These are phyloP conservation scores for Hyaloperonospora arabidopsidis DNA, from an alignment of 352 stramenopile genomes.

Conservation along the genomic window DNA sequence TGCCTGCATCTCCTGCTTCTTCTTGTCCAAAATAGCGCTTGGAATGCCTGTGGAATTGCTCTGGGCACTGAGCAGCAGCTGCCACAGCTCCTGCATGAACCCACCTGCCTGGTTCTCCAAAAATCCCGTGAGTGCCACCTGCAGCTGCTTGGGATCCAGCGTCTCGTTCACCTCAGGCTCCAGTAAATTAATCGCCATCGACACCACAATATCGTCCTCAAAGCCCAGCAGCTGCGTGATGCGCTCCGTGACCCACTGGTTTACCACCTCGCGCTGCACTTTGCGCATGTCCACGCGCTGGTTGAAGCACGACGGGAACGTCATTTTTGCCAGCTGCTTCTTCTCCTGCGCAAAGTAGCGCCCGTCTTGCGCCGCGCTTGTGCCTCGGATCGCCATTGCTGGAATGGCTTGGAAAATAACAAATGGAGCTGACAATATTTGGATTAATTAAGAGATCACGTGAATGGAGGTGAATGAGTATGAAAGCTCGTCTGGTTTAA, in stretches of 20 bases:
- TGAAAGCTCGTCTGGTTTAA: no score
- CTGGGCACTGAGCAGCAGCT: conserved; percentile 84
- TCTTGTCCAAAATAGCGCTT: conserved; percentile 78
- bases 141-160: conserved; percentile 79
- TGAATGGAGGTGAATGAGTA: no score
- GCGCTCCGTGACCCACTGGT: conserved; percentile 82
- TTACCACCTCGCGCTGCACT: conserved; percentile 87
- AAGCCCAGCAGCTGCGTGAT: conserved; percentile 85
- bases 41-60: conserved; percentile 84
- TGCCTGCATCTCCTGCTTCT: conserved; percentile 84
- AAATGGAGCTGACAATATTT: no score
- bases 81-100: conserved; percentile 89
- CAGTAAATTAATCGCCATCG: conserved; percentile 79
- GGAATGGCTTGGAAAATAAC: no score
- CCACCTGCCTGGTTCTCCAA: conserved; percentile 78
- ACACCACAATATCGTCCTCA: conserved; percentile 89
- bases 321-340: conserved; percentile 82
- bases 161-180: conserved; percentile 64
- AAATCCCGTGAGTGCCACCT: conserved; percentile 87
- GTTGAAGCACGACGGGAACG: conserved; percentile 72
- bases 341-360: conserved; percentile 84
- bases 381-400: conserved; percentile 30
- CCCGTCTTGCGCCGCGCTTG: conserved; percentile 57
- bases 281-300: conserved; percentile 81
- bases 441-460: no score